A percentile compares a stretch with the other conserved stretches of the same genome.
These are phyloP conservation scores for Clonostachys byssicola DNA, from an alignment of 2,329 filamentous ascomycete species.

Conservation along the genomic window DNA sequence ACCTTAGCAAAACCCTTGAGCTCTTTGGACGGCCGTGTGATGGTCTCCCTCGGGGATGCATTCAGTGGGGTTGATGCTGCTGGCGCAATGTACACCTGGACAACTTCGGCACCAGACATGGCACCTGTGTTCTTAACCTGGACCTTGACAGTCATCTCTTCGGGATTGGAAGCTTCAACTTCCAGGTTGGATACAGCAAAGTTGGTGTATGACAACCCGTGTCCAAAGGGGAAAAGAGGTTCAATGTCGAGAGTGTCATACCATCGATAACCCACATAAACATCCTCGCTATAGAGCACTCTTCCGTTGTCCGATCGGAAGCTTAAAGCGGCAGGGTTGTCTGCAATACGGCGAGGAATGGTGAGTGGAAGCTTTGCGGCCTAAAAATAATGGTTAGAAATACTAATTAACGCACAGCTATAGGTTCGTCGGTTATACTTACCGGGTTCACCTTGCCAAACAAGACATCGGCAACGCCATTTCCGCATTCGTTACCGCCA, in stretches of 20 bases:
- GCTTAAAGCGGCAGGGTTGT: conserved; percentile 67
- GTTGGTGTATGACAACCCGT: conserved; percentile 63
- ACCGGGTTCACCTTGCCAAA: conserved; percentile 7
- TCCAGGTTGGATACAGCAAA: conserved; percentile 29
- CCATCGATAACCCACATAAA: conserved; percentile 69
- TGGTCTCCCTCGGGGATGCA: conserved; percentile 11
- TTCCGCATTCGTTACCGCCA: conserved; percentile 9
- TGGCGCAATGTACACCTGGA: conserved; percentile 52
- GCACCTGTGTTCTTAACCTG: conserved; percentile 58
- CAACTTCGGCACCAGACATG: conserved; percentile 46
- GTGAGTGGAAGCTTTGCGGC: conserved; percentile 60
- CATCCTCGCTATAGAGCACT: conserved; percentile 65
- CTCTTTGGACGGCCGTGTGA: conserved; percentile 56
- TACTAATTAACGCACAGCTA: too few species aligned
- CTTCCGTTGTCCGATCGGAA: conserved; percentile 58
- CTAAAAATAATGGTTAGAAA: too few species aligned
- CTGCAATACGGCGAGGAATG: conserved; percentile 56
- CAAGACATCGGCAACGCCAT: conserved; percentile 11
- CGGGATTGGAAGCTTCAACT: conserved; percentile 31
- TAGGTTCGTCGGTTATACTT: conserved; percentile 37
- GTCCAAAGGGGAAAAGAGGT: conserved; percentile 62
- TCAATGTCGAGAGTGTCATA: conserved; percentile 46
- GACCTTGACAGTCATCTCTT: neutral
- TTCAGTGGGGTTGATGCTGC: conserved; percentile 21
- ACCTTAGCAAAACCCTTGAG: conserved; percentile 65